Base-by-base conservation (phyloP, 2,329 filamentous ascomycete species). In the Penicillium sp. region DNA sequence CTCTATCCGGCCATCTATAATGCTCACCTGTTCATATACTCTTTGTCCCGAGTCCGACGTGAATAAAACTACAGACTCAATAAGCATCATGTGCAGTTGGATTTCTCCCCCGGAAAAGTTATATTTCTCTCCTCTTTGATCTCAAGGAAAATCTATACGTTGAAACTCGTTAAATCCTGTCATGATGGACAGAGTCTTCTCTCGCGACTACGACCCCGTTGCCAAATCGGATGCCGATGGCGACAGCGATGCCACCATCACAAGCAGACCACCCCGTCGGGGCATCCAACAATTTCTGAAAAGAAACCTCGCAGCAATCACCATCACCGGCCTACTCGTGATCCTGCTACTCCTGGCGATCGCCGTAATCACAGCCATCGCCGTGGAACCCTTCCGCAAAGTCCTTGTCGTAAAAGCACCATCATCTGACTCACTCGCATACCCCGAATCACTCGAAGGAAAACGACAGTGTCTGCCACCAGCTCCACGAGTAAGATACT, bases 391-490 rank as follows among this genome's bases (percentile, higher is more conserved):
- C 14, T 52, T 55, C 32, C 57, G 46, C 24, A 38, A 55, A 16
- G 20, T 55, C 16, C 29, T 60, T 7, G 37, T 57, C 13, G 14
- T 57, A 11, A 57, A 48, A 37, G 24, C 32, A 2, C 11, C 53
- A 10, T n/a, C 34, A 5, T 42, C 53, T n/a, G 26, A 39, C 16
- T 50, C 29, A 1, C 24, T 42, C 3, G 42, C 45, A 22, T 43
- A 49, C 8, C 39, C 58, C 2, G 38, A 29, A 1, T n/a, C 49
- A 9, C 20, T 50, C 1, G 31, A 39, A 24, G 56, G 58, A n/a
- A 46, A 58, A 20, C 35, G 58, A 22, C 56, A 60, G 20, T 60
- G 58, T 18, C 46, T 60, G 0, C 49, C 44, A 13, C 45, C 58
- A 20, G 35, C 49, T 11, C 49, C 58, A n/a, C 56, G 56, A 5